phyloP scores from a whole-genome alignment of 257 asterid genomes.

The Primulina eburnea region DNA sequence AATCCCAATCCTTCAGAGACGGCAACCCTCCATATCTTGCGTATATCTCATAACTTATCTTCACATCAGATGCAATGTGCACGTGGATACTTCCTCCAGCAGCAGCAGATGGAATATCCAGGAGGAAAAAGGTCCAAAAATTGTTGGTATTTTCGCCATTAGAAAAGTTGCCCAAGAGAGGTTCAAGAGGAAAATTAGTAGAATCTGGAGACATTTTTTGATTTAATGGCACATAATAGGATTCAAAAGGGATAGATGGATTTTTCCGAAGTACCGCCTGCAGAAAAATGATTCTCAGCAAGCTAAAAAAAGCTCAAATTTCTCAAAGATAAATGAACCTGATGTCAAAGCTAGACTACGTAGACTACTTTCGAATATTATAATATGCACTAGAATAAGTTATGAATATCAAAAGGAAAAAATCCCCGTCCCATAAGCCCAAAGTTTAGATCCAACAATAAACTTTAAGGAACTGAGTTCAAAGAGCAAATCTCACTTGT shows the following conservation, averaged over 20 bases:
- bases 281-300: conserved; percentile 32
- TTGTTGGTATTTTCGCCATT: conserved; percentile 30
- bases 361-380: neutral
- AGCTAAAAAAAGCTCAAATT: conserved; percentile 19
- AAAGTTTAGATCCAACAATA: neutral
- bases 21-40: conserved; percentile 88
- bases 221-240: conserved; percentile 67
- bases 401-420: neutral
- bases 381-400: neutral
- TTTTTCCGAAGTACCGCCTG: conserved; percentile 73
- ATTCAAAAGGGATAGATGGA: conserved; percentile 67
- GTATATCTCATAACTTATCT: conserved; percentile 61
- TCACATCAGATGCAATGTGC: conserved; percentile 47
- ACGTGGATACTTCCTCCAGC: conserved; percentile 77
- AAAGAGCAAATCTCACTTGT: neutral
- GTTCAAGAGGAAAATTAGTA: conserved; percentile 67
- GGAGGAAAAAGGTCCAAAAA: conserved; percentile 77
- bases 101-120: conserved; percentile 79
- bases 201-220: conserved; percentile 44
- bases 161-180: conserved; percentile 70
- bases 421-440: neutral
- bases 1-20: conserved; percentile 71
- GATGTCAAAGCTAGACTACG: neutral
- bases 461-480: neutral
- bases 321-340: neutral